Evolutionary conservation across 805 yeast species (phyloP), one percentile per base, ranked within the genome.

Genomic region (Kregervanrija delftensis): DNA sequence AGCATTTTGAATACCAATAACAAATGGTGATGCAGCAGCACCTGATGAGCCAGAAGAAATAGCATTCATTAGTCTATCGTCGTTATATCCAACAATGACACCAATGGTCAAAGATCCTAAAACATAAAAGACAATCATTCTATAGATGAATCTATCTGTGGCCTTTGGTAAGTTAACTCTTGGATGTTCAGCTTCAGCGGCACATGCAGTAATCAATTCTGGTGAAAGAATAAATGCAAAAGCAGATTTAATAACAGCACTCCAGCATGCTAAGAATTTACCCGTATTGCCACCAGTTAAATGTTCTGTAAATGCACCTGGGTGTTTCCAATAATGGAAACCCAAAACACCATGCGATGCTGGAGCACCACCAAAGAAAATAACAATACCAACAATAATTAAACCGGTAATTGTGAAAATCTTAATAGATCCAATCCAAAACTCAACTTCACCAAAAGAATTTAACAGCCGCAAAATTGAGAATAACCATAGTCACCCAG

Each of bases 281-380:
- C 86, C 88, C 13, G 83, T 72, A 38, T 64, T 60, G 14, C 86
- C 87, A 6, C 58, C 56, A 1, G 68, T 66, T 41, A 75, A 55
- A 52, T 77, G 77, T 43, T 66, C 68, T 53, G 74, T 67, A 52
- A 81, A 82, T 3, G 67, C 61, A 49, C 71, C 74, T 11, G 61
- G 62, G 38, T 52, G 42, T 12, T 59, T 66, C 88, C 88, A 82
- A 64, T 71, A 81, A 50, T 81, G 77, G 72, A 81, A 81, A 6
- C 88, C 88, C 31, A 76, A 61, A 47, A 82, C 71, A 43, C 76
- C 79, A 41, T 72, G 71, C 14, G 53, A 55, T 13, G 37, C 44
- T 8, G 86, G 85, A 33, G 77, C 82, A 51, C 84, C 86, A 43
- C 85, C 86, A 57, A 78, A 74, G 44, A 77, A 76, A 48, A 80